phyloP scores from a whole-genome alignment of 2,329 filamentous ascomycete species.

The Leptodontidium sp. region DNA sequence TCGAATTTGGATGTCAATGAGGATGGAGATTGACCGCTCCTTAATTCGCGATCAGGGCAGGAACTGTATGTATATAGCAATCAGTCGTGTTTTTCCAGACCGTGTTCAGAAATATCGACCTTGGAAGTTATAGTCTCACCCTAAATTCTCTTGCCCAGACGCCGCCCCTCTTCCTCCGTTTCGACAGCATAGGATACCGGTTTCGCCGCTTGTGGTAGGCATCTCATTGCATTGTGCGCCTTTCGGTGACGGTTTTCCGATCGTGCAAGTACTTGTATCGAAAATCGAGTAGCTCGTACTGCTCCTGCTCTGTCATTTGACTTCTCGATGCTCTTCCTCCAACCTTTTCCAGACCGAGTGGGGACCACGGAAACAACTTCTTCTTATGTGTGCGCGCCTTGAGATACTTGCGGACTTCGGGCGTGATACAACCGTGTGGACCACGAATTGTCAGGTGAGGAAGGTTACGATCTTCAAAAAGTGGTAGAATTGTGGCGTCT shows the following conservation, averaged over 20 bases:
- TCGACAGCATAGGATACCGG: background rate
- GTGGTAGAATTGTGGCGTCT: too few relatives aligned
- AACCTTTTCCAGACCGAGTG: slow-evolving; percentile 30
- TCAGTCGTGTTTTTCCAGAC: too few relatives aligned
- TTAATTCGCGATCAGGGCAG: too few relatives aligned
- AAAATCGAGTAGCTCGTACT: slow-evolving; percentile 33
- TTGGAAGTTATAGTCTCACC: background rate
- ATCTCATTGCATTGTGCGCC: too few relatives aligned
- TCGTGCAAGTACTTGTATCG: slow-evolving; percentile 37
- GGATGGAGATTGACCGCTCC: slow-evolving; percentile 18
- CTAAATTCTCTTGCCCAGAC: background rate
- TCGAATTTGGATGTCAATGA: slow-evolving; percentile 18
- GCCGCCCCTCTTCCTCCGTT: background rate
- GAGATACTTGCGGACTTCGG: slow-evolving; percentile 29
- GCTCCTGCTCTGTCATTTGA: slow-evolving; percentile 26
- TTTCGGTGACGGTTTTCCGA: slow-evolving; percentile 34
- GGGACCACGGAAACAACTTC: slow-evolving; percentile 33
- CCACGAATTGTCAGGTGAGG: slow-evolving; percentile 29
- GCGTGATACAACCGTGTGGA: slow-evolving; percentile 29
- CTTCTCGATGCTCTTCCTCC: slow-evolving; percentile 20
- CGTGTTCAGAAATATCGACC: too few relatives aligned
- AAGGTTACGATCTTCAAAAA: too few relatives aligned
- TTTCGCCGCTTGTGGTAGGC: too few relatives aligned
- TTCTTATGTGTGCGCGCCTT: slow-evolving; percentile 31
- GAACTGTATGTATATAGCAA: too few relatives aligned